Conservation (phyloP, 2,329 filamentous ascomycete species). For the Anthostomella pinea region DNA sequence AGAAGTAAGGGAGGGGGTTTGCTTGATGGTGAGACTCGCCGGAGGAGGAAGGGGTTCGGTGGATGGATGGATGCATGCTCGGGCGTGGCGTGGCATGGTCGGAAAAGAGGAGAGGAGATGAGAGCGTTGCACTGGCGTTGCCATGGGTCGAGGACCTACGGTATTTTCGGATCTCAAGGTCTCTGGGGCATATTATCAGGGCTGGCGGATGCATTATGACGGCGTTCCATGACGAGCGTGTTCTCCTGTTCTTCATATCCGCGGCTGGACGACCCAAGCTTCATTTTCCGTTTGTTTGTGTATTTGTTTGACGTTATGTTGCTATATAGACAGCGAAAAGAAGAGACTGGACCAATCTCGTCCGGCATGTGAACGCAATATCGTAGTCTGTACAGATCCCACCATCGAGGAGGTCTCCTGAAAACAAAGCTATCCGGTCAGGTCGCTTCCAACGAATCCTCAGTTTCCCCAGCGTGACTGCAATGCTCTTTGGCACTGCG, state of each 20-base stretch:
- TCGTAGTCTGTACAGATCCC: neutral
- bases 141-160: too few species aligned
- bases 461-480: too few species aligned
- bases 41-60: neutral
- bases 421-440: neutral
- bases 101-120: too few species aligned
- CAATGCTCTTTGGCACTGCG: too few species aligned
- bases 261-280: constrained; percentile 6
- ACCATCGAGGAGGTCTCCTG: neutral
- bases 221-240: constrained; percentile 14
- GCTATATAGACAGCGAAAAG: neutral
- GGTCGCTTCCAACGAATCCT: neutral
- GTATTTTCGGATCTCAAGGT: constrained; percentile 1
- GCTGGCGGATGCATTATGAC: constrained; percentile 9
- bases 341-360: neutral
- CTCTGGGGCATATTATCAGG: constrained; percentile 7
- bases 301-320: neutral
- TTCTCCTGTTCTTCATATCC: constrained; percentile 5
- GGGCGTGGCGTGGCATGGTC: too few species aligned
- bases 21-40: neutral
- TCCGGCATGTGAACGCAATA: neutral
- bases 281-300: constrained; percentile 1
- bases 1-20: constrained; percentile 10
- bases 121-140: too few species aligned
- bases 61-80: constrained; percentile 1